phyloP scores from a whole-genome alignment of 2,329 filamentous ascomycete genomes.

The Sclerotiophoma versabilis region DNA sequence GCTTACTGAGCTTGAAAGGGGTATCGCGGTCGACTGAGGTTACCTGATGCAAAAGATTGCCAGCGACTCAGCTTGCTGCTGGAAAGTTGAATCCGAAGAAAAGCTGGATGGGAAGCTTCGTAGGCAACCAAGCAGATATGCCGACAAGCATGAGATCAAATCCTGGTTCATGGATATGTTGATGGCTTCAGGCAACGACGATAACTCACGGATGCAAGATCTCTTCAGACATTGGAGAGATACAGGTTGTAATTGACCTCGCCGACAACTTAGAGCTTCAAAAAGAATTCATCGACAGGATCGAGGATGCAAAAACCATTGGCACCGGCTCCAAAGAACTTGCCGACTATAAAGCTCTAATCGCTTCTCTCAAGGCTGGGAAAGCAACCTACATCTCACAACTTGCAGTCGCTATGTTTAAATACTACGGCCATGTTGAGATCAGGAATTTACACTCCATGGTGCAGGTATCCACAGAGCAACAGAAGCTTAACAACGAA shows the following conservation, averaged over 20 bases:
- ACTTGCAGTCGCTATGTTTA: neutral
- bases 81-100: neutral
- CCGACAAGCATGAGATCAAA: neutral
- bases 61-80: neutral
- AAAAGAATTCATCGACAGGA: neutral
- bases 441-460: neutral
- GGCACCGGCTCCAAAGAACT: too few relatives aligned
- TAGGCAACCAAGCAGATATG: neutral
- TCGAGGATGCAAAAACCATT: too few relatives aligned
- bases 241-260: neutral
- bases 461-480: too few relatives aligned
- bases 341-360: too few relatives aligned
- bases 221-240: neutral
- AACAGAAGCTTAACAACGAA: neutral
- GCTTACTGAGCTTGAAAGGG: too few relatives aligned
- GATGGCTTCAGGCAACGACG: neutral
- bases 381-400: too few relatives aligned
- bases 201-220: neutral
- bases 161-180: neutral
- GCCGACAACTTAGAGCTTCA: neutral
- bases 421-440: neutral
- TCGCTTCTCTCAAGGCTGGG: too few relatives aligned
- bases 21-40: neutral
- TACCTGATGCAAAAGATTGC: neutral
- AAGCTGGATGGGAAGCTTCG: neutral